phyloP scores from a whole-genome alignment of 2,329 filamentous ascomycete genomes.

The Aspergillus sojae region DNA sequence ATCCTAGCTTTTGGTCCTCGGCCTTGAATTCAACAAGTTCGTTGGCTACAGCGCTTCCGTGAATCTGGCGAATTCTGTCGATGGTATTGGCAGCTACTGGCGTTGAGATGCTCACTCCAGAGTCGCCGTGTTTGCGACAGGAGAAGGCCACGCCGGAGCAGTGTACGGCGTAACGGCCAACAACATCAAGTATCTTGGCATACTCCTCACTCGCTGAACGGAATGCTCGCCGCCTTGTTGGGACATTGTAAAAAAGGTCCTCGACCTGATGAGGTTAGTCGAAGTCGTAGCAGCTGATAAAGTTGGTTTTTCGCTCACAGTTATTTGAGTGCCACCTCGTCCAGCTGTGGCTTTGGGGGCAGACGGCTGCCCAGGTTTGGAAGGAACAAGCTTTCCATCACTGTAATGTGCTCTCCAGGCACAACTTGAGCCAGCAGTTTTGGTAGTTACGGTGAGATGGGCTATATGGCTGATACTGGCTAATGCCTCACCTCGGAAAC shows the following conservation, averaged over 20 bases:
- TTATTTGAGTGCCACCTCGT: slow-evolving; percentile 88
- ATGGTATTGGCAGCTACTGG: slow-evolving; percentile 70
- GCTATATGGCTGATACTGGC: slow-evolving; percentile 99
- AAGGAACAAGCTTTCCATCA: slow-evolving; percentile 75
- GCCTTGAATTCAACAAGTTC: slow-evolving; percentile 79
- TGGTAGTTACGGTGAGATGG: slow-evolving; percentile 91
- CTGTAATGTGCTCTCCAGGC: slow-evolving; percentile 91
- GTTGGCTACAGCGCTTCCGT: slow-evolving; percentile 81
- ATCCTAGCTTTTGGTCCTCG: slow-evolving; percentile 77
- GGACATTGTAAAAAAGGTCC: slow-evolving; percentile 95
- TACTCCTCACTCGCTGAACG: slow-evolving; percentile 92
- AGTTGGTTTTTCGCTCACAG: slow-evolving; percentile 51
- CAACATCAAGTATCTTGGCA: slow-evolving; percentile 94
- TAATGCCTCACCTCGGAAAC: slow-evolving; percentile 94
- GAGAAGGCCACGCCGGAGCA: slow-evolving; percentile 90
- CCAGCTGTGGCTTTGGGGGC: slow-evolving; percentile 89
- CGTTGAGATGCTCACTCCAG: slow-evolving; percentile 78
- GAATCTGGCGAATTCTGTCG: slow-evolving; percentile 87
- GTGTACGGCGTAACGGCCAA: slow-evolving; percentile 91
- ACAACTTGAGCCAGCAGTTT: slow-evolving; percentile 81
- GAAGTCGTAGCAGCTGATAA: not conserved
- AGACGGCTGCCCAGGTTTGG: slow-evolving; percentile 83
- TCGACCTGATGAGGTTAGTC: slow-evolving; percentile 61
- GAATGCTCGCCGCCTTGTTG: slow-evolving; percentile 84
- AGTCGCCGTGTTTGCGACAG: slow-evolving; percentile 94